Conservation (phyloP, 176 grass and related monocot genomes). For the Oryza coarctata region DNA sequence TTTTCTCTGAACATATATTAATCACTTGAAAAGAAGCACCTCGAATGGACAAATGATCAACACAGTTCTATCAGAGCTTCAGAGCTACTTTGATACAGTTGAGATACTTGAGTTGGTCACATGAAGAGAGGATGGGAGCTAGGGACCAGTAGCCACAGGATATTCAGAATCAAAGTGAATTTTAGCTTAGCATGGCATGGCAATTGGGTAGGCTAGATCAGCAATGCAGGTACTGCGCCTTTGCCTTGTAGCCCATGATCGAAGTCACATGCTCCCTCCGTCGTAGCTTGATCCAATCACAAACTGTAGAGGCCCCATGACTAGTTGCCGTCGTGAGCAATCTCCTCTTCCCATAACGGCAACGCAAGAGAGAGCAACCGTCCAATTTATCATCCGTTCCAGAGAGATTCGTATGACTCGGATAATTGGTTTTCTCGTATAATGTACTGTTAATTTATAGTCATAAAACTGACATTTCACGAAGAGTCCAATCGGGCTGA, state of each 20-base stretch:
- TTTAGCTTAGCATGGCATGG: background rate
- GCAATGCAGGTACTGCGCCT: background rate
- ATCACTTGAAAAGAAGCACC: background rate
- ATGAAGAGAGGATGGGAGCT: background rate
- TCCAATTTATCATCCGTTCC: background rate
- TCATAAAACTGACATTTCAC: no score
- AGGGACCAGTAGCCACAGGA: background rate
- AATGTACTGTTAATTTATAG: background rate
- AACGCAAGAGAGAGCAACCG: background rate
- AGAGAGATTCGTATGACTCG: background rate
- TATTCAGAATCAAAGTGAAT: background rate
- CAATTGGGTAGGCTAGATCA: background rate
- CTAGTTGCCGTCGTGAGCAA: background rate
- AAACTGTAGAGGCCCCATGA: background rate
- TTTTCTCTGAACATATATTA: background rate
- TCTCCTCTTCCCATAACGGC: background rate
- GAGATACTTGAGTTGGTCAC: background rate
- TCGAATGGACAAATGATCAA: conserved; percentile 7
- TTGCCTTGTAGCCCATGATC: background rate
- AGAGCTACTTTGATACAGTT: background rate
- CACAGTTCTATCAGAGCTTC: background rate
- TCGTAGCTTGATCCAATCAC: background rate
- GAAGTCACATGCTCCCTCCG: no score
- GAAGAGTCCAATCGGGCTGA: no score
- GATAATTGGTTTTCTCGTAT: background rate